A percentile compares a stretch with the other conserved stretches of the same genome.
Evolutionary conservation across 805 yeast species (phyloP).

Genomic region (Komagataella populi): DNA sequence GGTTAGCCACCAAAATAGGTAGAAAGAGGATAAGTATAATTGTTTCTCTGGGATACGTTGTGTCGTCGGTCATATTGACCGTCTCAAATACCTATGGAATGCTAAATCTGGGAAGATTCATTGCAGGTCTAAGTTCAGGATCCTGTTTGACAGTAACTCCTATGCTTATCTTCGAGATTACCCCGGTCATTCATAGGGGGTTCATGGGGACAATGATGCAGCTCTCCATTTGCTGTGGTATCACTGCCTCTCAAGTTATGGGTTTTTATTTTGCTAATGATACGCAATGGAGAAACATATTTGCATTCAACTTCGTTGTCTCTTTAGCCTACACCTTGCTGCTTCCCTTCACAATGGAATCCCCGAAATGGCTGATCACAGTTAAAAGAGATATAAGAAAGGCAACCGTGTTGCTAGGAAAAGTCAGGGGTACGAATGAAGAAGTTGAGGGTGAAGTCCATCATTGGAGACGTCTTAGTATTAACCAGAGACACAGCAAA

Average conservation of each 20-base stretch:
- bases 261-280: constrained; percentile 21
- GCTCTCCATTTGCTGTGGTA: constrained; percentile 23
- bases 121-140: constrained; percentile 25
- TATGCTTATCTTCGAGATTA: constrained; percentile 23
- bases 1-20: constrained; percentile 48
- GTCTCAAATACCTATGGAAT: constrained; percentile 9
- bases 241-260: constrained; percentile 20
- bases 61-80: constrained; percentile 18
- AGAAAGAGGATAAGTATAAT: constrained; percentile 26
- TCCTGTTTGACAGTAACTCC: constrained; percentile 25
- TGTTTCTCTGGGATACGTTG: constrained; percentile 12
- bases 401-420: constrained; percentile 17
- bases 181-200: constrained; percentile 27
- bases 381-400: constrained; percentile 14
- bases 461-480: constrained; percentile 3
- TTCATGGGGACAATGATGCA: constrained; percentile 25
- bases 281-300: constrained; percentile 23
- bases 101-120: constrained; percentile 19
- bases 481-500: neutral
- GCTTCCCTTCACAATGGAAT: constrained; percentile 22
- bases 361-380: constrained; percentile 28
- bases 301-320: constrained; percentile 11
- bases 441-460: constrained; percentile 3
- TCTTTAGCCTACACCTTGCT: constrained; percentile 17
- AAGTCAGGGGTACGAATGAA: constrained; percentile 1